Evolutionary conservation across 768 basidiomycete species (phyloP), one percentile per base, ranked within the genome.

Genomic region (Suillus tomentosus): DNA sequence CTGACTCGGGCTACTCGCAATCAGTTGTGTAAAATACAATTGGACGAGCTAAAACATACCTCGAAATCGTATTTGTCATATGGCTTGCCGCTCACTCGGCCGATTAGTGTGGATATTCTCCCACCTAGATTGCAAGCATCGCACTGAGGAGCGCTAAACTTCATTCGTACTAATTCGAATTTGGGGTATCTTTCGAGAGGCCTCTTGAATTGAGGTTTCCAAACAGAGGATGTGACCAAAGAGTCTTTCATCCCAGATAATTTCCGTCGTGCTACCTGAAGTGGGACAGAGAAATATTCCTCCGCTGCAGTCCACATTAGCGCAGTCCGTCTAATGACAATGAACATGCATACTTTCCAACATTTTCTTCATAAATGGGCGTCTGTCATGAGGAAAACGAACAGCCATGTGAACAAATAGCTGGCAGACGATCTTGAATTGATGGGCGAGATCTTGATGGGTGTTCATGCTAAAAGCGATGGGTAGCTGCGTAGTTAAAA

Each of bases 391-490:
- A 19, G 79, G 73, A 6, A 84, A 80, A 39, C 79, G 84, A 37
- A 92, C 87, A 43, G 90, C 90, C 48, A 96, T 78, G 68, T 95
- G 88, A 14, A 95, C 91, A 67, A 95, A 91, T 36, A 95, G 84
- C 71, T 96, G 94, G 68, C 92, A 94, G 51, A 95, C 82, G 45
- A 90, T 88, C 77, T 94, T 95, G 84, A 94, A 94, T 66, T 94
- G 91, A 66, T 90, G 84, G 15, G 84, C 78, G 22, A 91, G 79
- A 69, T 92, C 90, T 71, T 94, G 87, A 72, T 90, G 88, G 2
- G 87, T 81, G 62, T 84, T 84, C 87, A 91, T 87, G 74, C 92
- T 94, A 77, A 93, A 96, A 69, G 89, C 85, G 60, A 81, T 80
- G 10, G 92, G 93, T n/a, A 94, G 80, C 42, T 81, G 75, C 22